Base-by-base conservation (phyloP, 805 yeast species). In the Cyberlindnera samutprakarnensis region DNA sequence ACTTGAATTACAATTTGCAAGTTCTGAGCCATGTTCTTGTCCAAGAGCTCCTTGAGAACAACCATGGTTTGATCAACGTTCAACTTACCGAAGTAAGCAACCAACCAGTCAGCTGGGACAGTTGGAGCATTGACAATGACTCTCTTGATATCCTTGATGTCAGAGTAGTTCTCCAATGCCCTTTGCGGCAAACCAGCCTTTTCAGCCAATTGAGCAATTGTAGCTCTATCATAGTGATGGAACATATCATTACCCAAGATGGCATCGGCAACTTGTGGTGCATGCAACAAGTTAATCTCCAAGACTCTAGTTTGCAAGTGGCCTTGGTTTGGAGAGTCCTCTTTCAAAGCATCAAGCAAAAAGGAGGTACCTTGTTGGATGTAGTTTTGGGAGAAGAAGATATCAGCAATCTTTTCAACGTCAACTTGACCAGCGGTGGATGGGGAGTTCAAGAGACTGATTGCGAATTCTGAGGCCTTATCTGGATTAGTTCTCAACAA, bases 181-280 rank as follows among this genome's bases (percentile, higher is more conserved):
- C 97, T 81, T 68, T 88, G 96, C 59, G 69, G 78, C 44, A 92
- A 70, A 14, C 96, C 97, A n/a, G 95, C 90, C 62, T 86, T 86
- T 63, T 92, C 99, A 59, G 96, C 78, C 44, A 94, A 70, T 37
- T 78, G 72, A 15, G 97, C 98, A 54, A 92, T 79, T 23, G 94
- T 80, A 48, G 94, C 87, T 49, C 85, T 82, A 59, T 92, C 98
- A 59, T 85, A 92, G 56, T 88, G 96, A 44, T 88, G 76, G 65
- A 94, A 92, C 85, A 92, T 90, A 39, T 79, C 78, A 60, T 90
- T 92, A 39, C 96, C 96, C 50, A 92, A 70, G 45, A 92, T 92
- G 14, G 99, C 99, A 61, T 92, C 98, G 26, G 98, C 99, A 36
- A 92, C 99, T 69, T 92, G 98, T 31, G 99, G 99, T 13, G 98